Evolutionary conservation across 345 rosid genomes (phyloP).

Genomic region (Euphorbia lathyris): DNA sequence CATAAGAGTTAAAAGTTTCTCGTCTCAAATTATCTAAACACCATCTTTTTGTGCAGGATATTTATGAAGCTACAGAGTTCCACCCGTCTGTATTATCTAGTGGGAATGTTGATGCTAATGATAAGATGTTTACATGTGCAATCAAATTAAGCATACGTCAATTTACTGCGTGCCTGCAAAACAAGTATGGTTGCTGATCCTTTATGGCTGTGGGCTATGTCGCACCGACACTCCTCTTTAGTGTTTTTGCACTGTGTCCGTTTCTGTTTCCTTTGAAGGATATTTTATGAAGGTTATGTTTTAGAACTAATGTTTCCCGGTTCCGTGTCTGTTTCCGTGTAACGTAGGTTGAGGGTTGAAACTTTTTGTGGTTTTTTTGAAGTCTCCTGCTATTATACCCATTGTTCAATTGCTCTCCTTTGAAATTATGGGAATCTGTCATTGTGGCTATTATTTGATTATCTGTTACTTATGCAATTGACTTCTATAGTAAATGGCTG

Average conservation of each 20-base stretch:
- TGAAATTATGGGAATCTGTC: slow-evolving; percentile 1
- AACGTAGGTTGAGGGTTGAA: too few species aligned
- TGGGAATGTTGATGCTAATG: slow-evolving; percentile 40
- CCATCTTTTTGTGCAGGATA: slow-evolving; percentile 56
- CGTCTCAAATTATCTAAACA: not conserved
- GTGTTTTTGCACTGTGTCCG: too few species aligned
- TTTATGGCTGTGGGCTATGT: not conserved
- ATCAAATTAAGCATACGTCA: slow-evolving; percentile 48
- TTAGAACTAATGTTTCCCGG: too few species aligned
- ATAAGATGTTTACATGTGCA: slow-evolving; percentile 48
- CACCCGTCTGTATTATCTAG: slow-evolving; percentile 46
- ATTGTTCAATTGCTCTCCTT: not conserved
- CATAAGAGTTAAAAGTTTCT: slow-evolving; percentile 4
- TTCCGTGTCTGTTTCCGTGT: too few species aligned
- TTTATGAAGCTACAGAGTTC: slow-evolving; percentile 83
- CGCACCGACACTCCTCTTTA: too few species aligned
- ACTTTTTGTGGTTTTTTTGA: too few species aligned
- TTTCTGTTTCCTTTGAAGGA: too few species aligned
- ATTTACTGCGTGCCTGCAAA: slow-evolving; percentile 49
- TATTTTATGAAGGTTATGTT: too few species aligned
- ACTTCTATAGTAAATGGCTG: not conserved
- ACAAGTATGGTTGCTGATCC: slow-evolving; percentile 39
- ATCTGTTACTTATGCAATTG: not conserved
- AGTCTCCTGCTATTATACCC: not conserved
- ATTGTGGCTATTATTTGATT: not conserved